A percentile compares a stretch with the other conserved stretches of the same genome.
Evolutionary conservation across 139 green algal genomes (phyloP).

Genomic region (Axilococcus clingmanii): DNA sequence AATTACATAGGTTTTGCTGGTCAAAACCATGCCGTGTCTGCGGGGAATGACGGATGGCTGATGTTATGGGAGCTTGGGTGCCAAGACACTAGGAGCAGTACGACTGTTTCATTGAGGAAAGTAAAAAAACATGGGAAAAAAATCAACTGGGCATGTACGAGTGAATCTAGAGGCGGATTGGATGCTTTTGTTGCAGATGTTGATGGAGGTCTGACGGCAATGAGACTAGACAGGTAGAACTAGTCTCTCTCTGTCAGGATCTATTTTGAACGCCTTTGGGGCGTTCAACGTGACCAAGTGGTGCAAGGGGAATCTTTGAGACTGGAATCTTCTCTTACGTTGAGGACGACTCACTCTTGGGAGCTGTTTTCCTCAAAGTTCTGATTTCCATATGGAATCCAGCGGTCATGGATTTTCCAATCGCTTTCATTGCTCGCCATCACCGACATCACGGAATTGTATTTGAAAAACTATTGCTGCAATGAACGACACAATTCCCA

Average conservation of each 20-base stretch:
- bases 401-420: too few relatives aligned
- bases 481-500: not conserved
- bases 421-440: not conserved
- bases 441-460: not conserved
- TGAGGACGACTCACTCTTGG: too few relatives aligned
- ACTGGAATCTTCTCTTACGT: too few relatives aligned
- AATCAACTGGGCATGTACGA: conserved; percentile 20
- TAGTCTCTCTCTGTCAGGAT: not conserved
- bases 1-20: conserved; percentile 18
- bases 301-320: too few relatives aligned
- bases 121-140: conserved; percentile 12
- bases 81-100: not conserved
- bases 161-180: not conserved
- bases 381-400: too few relatives aligned
- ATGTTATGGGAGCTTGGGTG: conserved; percentile 25
- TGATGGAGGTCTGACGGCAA: not conserved
- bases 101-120: conserved; percentile 2
- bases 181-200: conserved; percentile 5
- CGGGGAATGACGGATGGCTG: conserved; percentile 23
- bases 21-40: conserved; percentile 12
- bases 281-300: too few relatives aligned
- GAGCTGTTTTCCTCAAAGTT: too few relatives aligned
- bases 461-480: not conserved
- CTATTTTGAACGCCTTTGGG: too few relatives aligned
- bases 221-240: not conserved